These are phyloP conservation scores for Hibiscus syriacus DNA, from an alignment of 345 rosid genomes.

Conservation along the genomic window DNA sequence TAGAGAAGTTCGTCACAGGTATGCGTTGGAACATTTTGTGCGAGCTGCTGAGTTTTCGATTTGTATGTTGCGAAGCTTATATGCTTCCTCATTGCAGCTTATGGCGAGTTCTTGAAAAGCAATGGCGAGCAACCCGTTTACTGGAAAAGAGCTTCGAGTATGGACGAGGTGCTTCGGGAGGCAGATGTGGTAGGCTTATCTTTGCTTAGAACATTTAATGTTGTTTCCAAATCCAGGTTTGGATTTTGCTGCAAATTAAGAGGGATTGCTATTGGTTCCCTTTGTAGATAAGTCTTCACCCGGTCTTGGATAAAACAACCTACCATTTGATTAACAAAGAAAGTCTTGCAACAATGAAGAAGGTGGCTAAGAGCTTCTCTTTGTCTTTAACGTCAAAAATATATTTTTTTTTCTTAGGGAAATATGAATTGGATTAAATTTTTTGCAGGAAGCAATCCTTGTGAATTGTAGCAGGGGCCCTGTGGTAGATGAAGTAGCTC, in stretches of 20 bases:
- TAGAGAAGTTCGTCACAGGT: slow-evolving; percentile 92
- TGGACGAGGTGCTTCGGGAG: slow-evolving; percentile 86
- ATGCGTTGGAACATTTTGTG: not conserved
- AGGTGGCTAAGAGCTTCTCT: slow-evolving; percentile 34
- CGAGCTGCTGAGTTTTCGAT: not conserved
- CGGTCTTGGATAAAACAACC: too few species aligned
- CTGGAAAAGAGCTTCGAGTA: slow-evolving; percentile 80
- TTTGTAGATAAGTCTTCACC: slow-evolving; percentile 72
- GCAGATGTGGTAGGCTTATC: slow-evolving; percentile 62
- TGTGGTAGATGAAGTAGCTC: slow-evolving; percentile 82
- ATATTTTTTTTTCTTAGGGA: slow-evolving; percentile 1
- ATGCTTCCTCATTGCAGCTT: slow-evolving; percentile 38
- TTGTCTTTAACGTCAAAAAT: not conserved
- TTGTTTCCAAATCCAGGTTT: not conserved
- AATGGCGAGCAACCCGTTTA: slow-evolving; percentile 79
- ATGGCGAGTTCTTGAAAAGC: slow-evolving; percentile 73
- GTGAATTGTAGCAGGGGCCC: slow-evolving; percentile 95
- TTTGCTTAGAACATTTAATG: not conserved
- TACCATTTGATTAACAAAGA: slow-evolving; percentile 93
- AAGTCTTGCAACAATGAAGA: slow-evolving; percentile 84
- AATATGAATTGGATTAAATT: not conserved
- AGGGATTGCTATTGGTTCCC: slow-evolving; percentile 3
- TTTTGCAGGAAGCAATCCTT: slow-evolving; percentile 79
- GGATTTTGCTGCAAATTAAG: slow-evolving; percentile 4
- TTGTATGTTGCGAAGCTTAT: slow-evolving; percentile 2